Conservation (phyloP, 2,329 filamentous ascomycete genomes). For the Penicillium glabrum region DNA sequence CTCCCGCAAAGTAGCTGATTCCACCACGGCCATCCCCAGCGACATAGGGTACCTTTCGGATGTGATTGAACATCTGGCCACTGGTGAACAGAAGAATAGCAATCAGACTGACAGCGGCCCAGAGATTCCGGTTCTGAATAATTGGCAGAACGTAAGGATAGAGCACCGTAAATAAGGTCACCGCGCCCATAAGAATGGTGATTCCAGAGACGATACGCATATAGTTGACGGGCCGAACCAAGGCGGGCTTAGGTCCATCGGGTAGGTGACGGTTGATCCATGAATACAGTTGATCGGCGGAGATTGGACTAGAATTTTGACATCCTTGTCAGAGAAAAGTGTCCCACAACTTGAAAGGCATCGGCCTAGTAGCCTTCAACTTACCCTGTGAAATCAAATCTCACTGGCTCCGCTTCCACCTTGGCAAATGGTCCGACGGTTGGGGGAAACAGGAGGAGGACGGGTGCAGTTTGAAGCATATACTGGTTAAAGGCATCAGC, state of each 20-base stretch:
- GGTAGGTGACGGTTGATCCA: slow-evolving; percentile 80
- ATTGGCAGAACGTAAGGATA: slow-evolving; percentile 79
- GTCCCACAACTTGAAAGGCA: neutral
- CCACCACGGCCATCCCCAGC: slow-evolving; percentile 80
- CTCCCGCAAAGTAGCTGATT: slow-evolving; percentile 83
- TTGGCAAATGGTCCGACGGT: slow-evolving; percentile 79
- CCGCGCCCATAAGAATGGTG: slow-evolving; percentile 66
- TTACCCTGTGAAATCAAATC: slow-evolving; percentile 88
- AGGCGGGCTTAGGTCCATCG: slow-evolving; percentile 71
- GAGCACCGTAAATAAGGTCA: slow-evolving; percentile 69
- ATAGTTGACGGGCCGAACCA: slow-evolving; percentile 87
- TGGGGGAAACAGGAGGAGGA: slow-evolving; percentile 83
- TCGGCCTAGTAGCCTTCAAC: slow-evolving; percentile 24
- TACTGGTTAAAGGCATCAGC: slow-evolving; percentile 56
- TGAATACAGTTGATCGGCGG: slow-evolving; percentile 73
- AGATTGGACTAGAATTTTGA: slow-evolving; percentile 57
- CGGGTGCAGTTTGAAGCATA: slow-evolving; percentile 88
- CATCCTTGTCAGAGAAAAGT: neutral
- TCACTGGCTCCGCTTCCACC: slow-evolving; percentile 64
- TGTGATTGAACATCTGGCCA: slow-evolving; percentile 99
- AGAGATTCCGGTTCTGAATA: slow-evolving; percentile 86
- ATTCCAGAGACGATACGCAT: slow-evolving; percentile 67
- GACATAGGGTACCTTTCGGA: slow-evolving; percentile 92
- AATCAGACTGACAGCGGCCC: slow-evolving; percentile 87
- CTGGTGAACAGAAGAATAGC: slow-evolving; percentile 89